These are phyloP conservation scores for Cymbopogon citratus DNA, from an alignment of 176 grass and related monocot genomes.

Conservation along the genomic window DNA sequence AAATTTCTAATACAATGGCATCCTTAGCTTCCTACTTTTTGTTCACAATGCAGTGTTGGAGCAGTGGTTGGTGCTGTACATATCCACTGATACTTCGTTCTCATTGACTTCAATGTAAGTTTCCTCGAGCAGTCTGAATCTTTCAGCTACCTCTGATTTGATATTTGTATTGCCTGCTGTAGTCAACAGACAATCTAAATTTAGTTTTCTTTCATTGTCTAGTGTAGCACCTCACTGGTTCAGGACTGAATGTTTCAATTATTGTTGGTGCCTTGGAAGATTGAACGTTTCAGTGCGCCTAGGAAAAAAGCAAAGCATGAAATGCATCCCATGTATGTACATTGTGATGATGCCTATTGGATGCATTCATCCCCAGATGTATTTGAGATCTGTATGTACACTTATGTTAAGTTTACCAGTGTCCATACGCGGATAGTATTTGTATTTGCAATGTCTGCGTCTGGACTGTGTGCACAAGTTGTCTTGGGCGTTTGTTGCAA, in stretches of 20 bases:
- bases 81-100: conserved; percentile 81
- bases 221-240: too few species aligned
- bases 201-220: too few species aligned
- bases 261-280: too few species aligned
- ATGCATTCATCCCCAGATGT: not conserved
- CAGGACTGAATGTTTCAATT: too few species aligned
- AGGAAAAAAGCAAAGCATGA: too few species aligned
- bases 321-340: not conserved
- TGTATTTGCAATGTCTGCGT: not conserved
- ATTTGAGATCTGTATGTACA: not conserved
- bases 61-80: conserved; percentile 89
- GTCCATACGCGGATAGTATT: not conserved
- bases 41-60: conserved; percentile 80
- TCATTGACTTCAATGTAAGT: conserved; percentile 37
- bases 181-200: not conserved
- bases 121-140: not conserved
- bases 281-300: too few species aligned
- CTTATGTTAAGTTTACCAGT: not conserved
- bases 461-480: not conserved
- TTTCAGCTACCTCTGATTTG: not conserved
- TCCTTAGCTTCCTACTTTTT: not conserved
- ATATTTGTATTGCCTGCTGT: not conserved
- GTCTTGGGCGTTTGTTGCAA: not conserved
- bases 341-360: not conserved
- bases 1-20: not conserved